phyloP scores from a whole-genome alignment of 176 grass and related monocot species.

The Saccharum spontaneum region DNA sequence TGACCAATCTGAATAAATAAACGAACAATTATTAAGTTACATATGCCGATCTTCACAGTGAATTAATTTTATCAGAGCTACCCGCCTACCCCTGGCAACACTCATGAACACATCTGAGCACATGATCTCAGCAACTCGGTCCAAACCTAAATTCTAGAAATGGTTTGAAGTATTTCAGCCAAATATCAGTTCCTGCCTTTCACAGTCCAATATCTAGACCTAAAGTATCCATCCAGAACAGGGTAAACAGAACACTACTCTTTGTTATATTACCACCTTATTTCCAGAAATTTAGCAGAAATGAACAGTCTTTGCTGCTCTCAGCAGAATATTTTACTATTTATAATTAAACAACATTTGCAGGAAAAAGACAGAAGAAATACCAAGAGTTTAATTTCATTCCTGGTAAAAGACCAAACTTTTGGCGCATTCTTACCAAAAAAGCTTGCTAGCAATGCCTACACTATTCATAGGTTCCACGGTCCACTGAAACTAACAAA shows the following conservation, averaged over 20 bases:
- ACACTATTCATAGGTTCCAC: slow-evolving; percentile 40
- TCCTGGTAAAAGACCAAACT: background rate
- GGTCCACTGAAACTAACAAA: slow-evolving; percentile 40
- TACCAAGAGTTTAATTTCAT: background rate
- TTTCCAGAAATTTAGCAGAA: background rate
- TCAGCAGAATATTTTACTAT: background rate
- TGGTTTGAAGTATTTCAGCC: background rate
- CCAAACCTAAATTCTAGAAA: background rate
- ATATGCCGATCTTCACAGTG: background rate
- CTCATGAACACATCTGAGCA: background rate
- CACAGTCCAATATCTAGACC: background rate
- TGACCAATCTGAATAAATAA: slow-evolving; percentile 89
- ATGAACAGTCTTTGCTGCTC: background rate
- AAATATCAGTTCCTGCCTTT: background rate
- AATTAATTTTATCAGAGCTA: background rate
- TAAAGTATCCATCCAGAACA: slow-evolving; percentile 7
- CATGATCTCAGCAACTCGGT: background rate
- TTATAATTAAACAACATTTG: background rate
- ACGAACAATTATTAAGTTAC: background rate
- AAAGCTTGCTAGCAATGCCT: background rate
- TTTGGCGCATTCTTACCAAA: slow-evolving; percentile 20
- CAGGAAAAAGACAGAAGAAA: background rate
- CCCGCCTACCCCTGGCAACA: background rate
- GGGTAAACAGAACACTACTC: background rate
- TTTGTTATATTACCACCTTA: background rate